Evolutionary conservation across 2,329 filamentous ascomycete genomes (phyloP), one percentile per base, ranked within the genome.

Genomic region (Arthrobotrys megalospora): DNA sequence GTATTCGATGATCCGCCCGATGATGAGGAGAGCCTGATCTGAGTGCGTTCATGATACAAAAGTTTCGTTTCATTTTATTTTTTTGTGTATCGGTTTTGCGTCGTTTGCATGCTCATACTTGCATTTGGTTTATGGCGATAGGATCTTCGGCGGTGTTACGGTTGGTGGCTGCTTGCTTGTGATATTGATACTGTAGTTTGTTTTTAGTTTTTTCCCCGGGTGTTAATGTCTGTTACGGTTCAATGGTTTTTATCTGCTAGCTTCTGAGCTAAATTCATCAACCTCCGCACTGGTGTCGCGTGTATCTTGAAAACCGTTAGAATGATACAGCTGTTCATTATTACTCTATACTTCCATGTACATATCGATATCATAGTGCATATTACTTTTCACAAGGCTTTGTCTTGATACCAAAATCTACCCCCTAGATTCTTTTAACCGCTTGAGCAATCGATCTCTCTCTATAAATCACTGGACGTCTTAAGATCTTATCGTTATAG

Each of bases 1-100:
- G 45, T 69, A 24, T 76, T 76, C 34, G 71, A 69, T 36, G 41
- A 14, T n/a, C 53, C 52, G n/a, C 66, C 70, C 1, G 60, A 45
- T 28, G 60, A 45, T 6, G 38, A 58, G n/a, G 34, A 45, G 7
- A 32, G n/a, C n/a, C 16, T 43, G 16, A 16, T 28, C 10, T 43
- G 10, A 60, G 8, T 3, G 41, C 3, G n/a, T n/a, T 24, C 36
- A 43, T 14, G n/a, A 58, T 12, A 8, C 24, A 21, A 45, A n/a
- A 45, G 41, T 16, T 52, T 52, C 8, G 21, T 38, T 21, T 58
- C 6, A 4, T 34, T 28, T 53, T 53, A 53, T 34, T 1, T 16
- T 8, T 36, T 1, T 36, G 7, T 38, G 38, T 38, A 58, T 58
- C 6, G 8, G 21, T 41, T 58, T 19, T 21, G n/a, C 32, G 3